Base-by-base conservation (phyloP, 805 yeast genomes). In the Candida ponderosae region DNA sequence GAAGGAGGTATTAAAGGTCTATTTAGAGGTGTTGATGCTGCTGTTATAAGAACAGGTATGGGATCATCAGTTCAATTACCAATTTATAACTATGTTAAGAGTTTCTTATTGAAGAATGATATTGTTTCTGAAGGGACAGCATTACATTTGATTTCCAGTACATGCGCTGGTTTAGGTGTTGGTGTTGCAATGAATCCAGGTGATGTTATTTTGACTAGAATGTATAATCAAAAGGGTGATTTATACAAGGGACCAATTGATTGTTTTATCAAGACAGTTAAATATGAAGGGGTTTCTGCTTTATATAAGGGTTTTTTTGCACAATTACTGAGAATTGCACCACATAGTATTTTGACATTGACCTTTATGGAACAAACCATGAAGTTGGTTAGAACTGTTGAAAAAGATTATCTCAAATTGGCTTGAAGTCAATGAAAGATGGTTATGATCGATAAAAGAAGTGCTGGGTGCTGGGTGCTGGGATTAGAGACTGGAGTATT, bases 51-150 rank as follows among this genome's bases (percentile, higher is more conserved):
- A 62, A 93, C 97, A 2, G 96, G 96, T 51, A 82, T 88, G 39
- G 98, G 97, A 2, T 93, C 98, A 7, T 74, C 95, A 19, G 96
- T 86, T 29, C 98, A 93, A 64, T 66, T 93, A 48, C 97, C 98
- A 14, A 78, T 88, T 34, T 93, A 93, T 64, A 83, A 80, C 57
- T 74, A 74, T 41, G 76, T 86, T 36, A 93, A 93, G 60, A 62
- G 70, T 44, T 68, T 74, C 43, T 59, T 89, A 18, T 62, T 75
- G 33, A 65, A 69, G 16, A 57, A 77, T 48, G 66, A 74, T 21
- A 27, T 79, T 15, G 65, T 80, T 40, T 57, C 59, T 5, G 82
- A 81, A 30, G 86, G 89, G 24, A 71, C 89, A 2, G 66, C 70
- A 2, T 63, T 84, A 42, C 96, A 88, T 57, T 68, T 90, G 43